Evolutionary conservation across 805 yeast species (phyloP).

Genomic region (Candida namnaoensis): DNA sequence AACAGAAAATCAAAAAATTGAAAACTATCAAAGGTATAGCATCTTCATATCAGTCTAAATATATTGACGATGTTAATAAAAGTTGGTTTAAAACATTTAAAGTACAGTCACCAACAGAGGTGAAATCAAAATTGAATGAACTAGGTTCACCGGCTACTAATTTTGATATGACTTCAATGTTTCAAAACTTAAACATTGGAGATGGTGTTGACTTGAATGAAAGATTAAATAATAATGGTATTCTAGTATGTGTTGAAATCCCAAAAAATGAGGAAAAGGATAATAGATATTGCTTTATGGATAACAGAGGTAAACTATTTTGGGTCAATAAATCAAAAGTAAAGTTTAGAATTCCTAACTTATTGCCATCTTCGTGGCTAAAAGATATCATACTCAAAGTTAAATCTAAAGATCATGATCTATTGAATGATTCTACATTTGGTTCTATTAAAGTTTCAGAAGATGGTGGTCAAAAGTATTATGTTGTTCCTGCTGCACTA

Average conservation of each 20-base stretch:
- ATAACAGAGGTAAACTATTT: slow-evolving; percentile 46
- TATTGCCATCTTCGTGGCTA: slow-evolving; percentile 33
- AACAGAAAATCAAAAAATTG: too few relatives aligned
- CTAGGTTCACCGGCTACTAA: too few relatives aligned
- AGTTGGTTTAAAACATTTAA: too few relatives aligned
- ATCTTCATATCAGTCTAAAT: too few relatives aligned
- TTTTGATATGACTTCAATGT: too few relatives aligned
- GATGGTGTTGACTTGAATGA: slow-evolving; percentile 51
- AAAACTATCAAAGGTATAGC: too few relatives aligned
- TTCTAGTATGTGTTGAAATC: slow-evolving; percentile 45
- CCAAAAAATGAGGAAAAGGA: slow-evolving; percentile 38
- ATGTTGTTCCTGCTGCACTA: slow-evolving; percentile 25
- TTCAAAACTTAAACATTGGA: slow-evolving; percentile 33
- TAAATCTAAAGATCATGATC: slow-evolving; percentile 4
- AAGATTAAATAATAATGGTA: slow-evolving; percentile 30
- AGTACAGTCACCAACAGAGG: too few relatives aligned
- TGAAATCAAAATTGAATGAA: too few relatives aligned
- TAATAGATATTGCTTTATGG: slow-evolving; percentile 47
- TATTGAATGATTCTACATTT: slow-evolving; percentile 14
- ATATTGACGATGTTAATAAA: too few relatives aligned
- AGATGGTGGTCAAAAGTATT: slow-evolving; percentile 15
- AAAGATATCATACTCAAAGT: slow-evolving; percentile 11
- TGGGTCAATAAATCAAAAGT: slow-evolving; percentile 38
- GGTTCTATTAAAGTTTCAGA: slow-evolving; percentile 22
- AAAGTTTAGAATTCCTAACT: slow-evolving; percentile 43